Evolutionary conservation across 495 filamentous ascomycete genomes (phyloP), one percentile per base, ranked within the genome.

Genomic region (Penicillium ucsense): DNA sequence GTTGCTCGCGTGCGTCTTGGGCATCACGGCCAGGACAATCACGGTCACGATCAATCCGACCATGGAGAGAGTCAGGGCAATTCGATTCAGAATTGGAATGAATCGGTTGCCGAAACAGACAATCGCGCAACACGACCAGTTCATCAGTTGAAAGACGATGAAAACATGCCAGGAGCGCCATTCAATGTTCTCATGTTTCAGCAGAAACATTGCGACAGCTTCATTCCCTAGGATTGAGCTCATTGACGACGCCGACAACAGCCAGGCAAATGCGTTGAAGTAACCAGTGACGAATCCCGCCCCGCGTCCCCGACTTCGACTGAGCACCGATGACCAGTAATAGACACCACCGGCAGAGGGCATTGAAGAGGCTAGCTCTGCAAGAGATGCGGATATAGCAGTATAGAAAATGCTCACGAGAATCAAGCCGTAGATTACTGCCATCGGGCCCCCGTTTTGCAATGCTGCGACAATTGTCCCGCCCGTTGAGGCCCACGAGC

Each of bases 321-420:
- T 85, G 4, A 85, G 77, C 3, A 88, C 74, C 0, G 82, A 81
- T 0, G 84, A 84, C 85, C 85, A 89, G 62, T 89, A 85, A 60
- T 89, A 89, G 5, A 89, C 86, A 35, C 87, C 85, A n/a, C 81
- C 84, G 6, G 82, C 77, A 0, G 85, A 88, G 1, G 87, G 87
- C 53, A 92, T 85, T 1, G 84, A 75, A 2, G 86, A 89, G 8
- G 88, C 83, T 39, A 91, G 71, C 67, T 88, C 73, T 6, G 75
- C 74, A 12, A 81, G 62, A 9, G 71, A 75, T 8, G 70, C 66
- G 0, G 65, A 70, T 34, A 72, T 71, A 6, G 68, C 52, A 0
- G 64, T 60, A 46, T 73, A 72, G 47, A 67, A 72, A n/a, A 67
- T 45, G 33, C 62, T 65, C 10, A 67, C 66, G 4, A 72, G 46